These are phyloP conservation scores for Botrytis fragariae DNA, from an alignment of 2,329 filamentous ascomycete genomes.

Conservation along the genomic window DNA sequence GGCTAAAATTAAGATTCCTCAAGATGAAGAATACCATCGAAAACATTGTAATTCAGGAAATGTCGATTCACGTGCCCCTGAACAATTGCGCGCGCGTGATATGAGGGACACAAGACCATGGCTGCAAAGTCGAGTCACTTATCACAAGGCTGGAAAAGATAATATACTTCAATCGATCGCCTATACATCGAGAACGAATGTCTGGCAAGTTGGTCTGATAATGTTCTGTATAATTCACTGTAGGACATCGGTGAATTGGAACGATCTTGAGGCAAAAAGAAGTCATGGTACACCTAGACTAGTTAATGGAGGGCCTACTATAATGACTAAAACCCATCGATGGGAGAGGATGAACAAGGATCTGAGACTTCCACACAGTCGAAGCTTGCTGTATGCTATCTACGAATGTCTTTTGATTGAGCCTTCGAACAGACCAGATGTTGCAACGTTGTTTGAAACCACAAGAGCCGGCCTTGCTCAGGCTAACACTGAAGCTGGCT, in stretches of 20 bases:
- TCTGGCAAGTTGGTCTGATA: background rate
- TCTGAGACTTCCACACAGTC: background rate
- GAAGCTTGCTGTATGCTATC: background rate
- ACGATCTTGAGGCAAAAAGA: background rate
- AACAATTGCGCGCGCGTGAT: background rate
- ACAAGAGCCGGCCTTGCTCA: background rate
- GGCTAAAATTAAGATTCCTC: background rate
- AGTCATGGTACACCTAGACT: background rate
- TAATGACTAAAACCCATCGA: background rate
- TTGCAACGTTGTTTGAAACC: background rate
- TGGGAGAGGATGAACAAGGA: background rate
- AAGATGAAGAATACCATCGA: background rate
- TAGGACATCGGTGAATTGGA: background rate
- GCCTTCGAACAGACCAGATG: background rate
- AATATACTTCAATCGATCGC: background rate
- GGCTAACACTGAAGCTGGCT: background rate
- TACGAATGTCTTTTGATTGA: conserved; percentile 2
- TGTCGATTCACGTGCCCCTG: background rate
- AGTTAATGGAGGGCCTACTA: background rate
- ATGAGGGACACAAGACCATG: background rate
- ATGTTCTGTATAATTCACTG: background rate
- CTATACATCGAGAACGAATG: background rate
- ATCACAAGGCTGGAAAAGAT: background rate
- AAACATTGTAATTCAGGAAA: background rate
- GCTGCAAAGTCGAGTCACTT: background rate